A percentile compares a stretch with the other conserved stretches of the same genome.
These are phyloP conservation scores for Yamadazyma songkhlaensis DNA, from an alignment of 1,139 yeast genomes.

Conservation along the genomic window DNA sequence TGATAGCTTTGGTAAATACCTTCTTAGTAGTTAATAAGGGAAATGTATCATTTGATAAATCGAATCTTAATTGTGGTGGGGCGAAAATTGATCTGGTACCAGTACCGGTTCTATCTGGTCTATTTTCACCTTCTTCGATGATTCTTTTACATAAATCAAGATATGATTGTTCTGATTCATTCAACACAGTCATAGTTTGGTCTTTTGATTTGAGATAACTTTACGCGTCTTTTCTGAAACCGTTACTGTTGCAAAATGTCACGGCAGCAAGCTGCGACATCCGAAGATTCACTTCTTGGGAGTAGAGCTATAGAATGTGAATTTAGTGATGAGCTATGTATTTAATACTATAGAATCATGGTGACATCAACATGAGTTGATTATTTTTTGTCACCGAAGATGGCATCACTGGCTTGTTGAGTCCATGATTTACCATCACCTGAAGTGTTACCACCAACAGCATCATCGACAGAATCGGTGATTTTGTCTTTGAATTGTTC, in stretches of 20 bases:
- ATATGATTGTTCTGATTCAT: slow-evolving; percentile 76
- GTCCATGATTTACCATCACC: slow-evolving; percentile 36
- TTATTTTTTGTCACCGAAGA: slow-evolving; percentile 26
- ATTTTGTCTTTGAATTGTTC: slow-evolving; percentile 38
- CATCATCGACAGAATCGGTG: slow-evolving; percentile 33
- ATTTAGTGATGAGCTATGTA: no score
- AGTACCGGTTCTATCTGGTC: slow-evolving; percentile 97
- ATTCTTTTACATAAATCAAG: slow-evolving; percentile 77
- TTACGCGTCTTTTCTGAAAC: slow-evolving; percentile 1
- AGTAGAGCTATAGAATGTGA: no score
- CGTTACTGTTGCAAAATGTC: no score
- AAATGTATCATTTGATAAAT: slow-evolving; percentile 64
- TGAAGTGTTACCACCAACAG: slow-evolving; percentile 34
- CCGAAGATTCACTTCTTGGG: no score
- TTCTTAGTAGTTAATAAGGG: slow-evolving; percentile 92
- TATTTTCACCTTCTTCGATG: slow-evolving; percentile 77
- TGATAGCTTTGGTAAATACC: slow-evolving; percentile 85
- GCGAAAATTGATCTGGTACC: slow-evolving; percentile 91
- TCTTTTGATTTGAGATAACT: not conserved
- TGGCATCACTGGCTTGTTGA: slow-evolving; percentile 42
- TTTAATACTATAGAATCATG: no score
- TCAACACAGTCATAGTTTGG: slow-evolving; percentile 25
- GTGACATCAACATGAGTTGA: not conserved
- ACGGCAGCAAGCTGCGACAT: no score
- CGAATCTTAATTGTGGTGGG: slow-evolving; percentile 92